Evolutionary conservation across 2,329 filamentous ascomycete genomes (phyloP), one percentile per base, ranked within the genome.

Genomic region (Kalmusia sp.): DNA sequence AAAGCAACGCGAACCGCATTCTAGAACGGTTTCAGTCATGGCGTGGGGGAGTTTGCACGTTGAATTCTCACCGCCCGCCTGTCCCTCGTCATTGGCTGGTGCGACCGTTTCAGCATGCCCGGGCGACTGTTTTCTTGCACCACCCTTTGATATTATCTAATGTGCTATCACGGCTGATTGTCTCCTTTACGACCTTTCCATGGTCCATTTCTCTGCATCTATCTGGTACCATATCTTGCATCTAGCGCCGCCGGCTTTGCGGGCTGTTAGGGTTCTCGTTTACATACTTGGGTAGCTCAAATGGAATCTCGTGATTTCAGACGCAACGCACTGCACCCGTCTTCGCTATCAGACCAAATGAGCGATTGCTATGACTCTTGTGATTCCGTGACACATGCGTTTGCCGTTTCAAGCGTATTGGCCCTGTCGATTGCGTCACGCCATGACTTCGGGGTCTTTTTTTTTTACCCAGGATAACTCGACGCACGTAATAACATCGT

Each of bases 1-100:
- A 71, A 70, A 73, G 69, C 65, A 71, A 69, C 51, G n/a, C n/a
- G n/a, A n/a, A n/a, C n/a, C 49, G 57, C 45, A 46, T 58, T 51
- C 58, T 65, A 63, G 63, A 64, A 54, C 46, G 57, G 68, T 69
- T 71, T 70, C 63, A 65, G 56, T 55, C 51, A 62, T 47, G 64
- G 63, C 61, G 61, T 67, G 62, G 64, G 55, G 61, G 55, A 57
- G 21, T 55, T 48, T 24, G 19, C 51, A 48, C 47, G 30, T 46
- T 46, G 35, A 28, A 44, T 40, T 43, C 51, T 52, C 54, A 57
- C 58, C 51, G 51, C 59, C 41, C 38, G 41, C 41, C 39, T 51
- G 14, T 22, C 52, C 48, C 39, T 28, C 35, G 25, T 50, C 51
- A 57, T 61, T 64, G 58, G 65, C 50, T 51, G 31, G 30, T 11